These are phyloP conservation scores for Coix lacrymajobi DNA, from an alignment of 176 grass and related monocot species.

Conservation along the genomic window DNA sequence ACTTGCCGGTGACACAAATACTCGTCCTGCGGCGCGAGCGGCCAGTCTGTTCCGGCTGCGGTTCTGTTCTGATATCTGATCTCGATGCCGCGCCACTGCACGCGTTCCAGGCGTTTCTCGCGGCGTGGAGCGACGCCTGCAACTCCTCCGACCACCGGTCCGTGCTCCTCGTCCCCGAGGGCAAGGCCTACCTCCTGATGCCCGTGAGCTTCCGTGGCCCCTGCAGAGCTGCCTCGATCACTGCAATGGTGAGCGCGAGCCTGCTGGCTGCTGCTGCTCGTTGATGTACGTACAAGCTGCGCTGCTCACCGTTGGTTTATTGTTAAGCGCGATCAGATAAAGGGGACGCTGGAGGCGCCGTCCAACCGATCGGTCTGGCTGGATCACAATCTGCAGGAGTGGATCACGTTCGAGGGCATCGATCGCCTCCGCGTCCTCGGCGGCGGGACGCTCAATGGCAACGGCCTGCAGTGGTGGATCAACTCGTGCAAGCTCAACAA, in stretches of 20 bases:
- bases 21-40: background rate
- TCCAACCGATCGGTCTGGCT: slow-evolving; percentile 48
- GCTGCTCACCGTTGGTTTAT: background rate
- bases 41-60: background rate
- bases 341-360: slow-evolving; percentile 62
- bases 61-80: too few species aligned
- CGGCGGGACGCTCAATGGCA: slow-evolving; percentile 60
- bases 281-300: too few species aligned
- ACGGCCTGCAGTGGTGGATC: slow-evolving; percentile 70
- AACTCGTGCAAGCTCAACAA: slow-evolving; percentile 60
- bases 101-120: slow-evolving; percentile 51
- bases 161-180: slow-evolving; percentile 29
- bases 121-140: slow-evolving; percentile 62
- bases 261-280: background rate
- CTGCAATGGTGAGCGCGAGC: slow-evolving; percentile 46
- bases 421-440: slow-evolving; percentile 40
- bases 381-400: background rate
- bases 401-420: slow-evolving; percentile 58
- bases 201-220: slow-evolving; percentile 62
- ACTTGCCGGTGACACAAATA: too few species aligned
- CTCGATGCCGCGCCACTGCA: background rate
- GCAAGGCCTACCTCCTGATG: slow-evolving; percentile 51
- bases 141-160: slow-evolving; percentile 32
- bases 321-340: slow-evolving; percentile 40
- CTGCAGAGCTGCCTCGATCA: slow-evolving; percentile 43